These are phyloP conservation scores for Tricholoma flavovirens DNA, from an alignment of 768 basidiomycete genomes.

Conservation along the genomic window DNA sequence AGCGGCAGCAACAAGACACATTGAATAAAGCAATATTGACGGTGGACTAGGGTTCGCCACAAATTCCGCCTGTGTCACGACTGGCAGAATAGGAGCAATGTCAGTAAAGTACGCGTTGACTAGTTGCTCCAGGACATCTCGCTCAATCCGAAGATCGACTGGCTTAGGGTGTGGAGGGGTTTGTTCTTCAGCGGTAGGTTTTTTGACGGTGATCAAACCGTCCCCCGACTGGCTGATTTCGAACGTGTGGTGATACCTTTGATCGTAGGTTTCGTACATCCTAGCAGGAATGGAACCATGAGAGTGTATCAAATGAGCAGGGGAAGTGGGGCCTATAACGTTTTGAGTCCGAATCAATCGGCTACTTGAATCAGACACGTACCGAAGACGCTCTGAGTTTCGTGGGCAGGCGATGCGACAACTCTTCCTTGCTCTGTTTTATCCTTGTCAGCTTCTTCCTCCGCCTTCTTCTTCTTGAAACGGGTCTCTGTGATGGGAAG, in stretches of 20 bases:
- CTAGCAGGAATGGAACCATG: slow-evolving; percentile 81
- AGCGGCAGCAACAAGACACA: slow-evolving; percentile 91
- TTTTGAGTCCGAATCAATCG: slow-evolving; percentile 34
- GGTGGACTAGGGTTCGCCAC: slow-evolving; percentile 67
- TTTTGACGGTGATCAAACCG: slow-evolving; percentile 79
- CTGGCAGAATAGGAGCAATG: slow-evolving; percentile 83
- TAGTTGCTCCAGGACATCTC: slow-evolving; percentile 71
- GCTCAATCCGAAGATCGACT: slow-evolving; percentile 68
- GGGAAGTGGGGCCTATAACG: slow-evolving; percentile 73
- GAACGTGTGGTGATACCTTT: slow-evolving; percentile 83
- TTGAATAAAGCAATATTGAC: slow-evolving; percentile 83
- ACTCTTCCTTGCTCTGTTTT: slow-evolving; percentile 29
- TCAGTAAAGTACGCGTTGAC: slow-evolving; percentile 90
- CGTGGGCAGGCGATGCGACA: slow-evolving; percentile 38
- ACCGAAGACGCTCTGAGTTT: slow-evolving; percentile 56
- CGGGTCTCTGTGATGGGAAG: slow-evolving; percentile 98
- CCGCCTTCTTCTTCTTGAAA: slow-evolving; percentile 92
- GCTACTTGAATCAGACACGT: slow-evolving; percentile 21
- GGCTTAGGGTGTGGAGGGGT: slow-evolving; percentile 53
- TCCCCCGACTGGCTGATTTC: slow-evolving; percentile 81
- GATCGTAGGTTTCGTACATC: slow-evolving; percentile 83
- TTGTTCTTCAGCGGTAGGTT: slow-evolving; percentile 52
- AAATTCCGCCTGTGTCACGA: slow-evolving; percentile 87
- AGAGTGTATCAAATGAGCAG: slow-evolving; percentile 85
- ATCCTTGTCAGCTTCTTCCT: slow-evolving; percentile 53